These are phyloP conservation scores for Vicia sativa DNA, from an alignment of 306 rosid species.

Conservation along the genomic window DNA sequence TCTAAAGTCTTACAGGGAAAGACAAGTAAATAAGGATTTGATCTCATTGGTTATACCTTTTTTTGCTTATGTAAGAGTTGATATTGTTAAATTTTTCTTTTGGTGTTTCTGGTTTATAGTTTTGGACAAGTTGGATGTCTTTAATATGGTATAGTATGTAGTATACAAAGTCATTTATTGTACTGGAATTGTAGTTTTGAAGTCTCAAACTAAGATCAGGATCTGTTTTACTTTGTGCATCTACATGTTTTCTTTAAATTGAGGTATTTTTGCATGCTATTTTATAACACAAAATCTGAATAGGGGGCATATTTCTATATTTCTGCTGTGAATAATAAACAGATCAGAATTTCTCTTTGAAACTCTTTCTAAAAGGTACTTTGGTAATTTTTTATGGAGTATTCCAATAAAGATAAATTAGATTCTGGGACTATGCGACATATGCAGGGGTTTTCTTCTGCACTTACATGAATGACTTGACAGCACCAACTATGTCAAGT, in stretches of 20 bases:
- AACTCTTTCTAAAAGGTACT: background rate
- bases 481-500: background rate
- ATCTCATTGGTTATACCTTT: background rate
- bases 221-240: background rate
- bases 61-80: constrained; percentile 6
- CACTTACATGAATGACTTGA: background rate
- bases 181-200: constrained; percentile 2
- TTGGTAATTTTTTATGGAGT: background rate
- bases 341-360: too few relatives aligned
- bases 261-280: too few relatives aligned
- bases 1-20: constrained; percentile 50
- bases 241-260: background rate
- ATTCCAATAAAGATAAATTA: background rate
- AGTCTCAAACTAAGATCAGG: background rate
- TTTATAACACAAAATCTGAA: too few relatives aligned
- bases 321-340: too few relatives aligned
- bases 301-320: too few relatives aligned
- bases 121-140: constrained; percentile 11
- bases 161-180: constrained; percentile 25
- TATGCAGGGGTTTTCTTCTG: background rate
- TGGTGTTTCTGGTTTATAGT: background rate
- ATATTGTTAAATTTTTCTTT: background rate
- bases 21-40: constrained; percentile 31
- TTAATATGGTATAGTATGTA: background rate
- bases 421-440: background rate